Percentiles rank a stretch among this genome's conserved stretches.
phyloP scores from a whole-genome alignment of 331 rosid genomes.

The Quercus lobata region DNA sequence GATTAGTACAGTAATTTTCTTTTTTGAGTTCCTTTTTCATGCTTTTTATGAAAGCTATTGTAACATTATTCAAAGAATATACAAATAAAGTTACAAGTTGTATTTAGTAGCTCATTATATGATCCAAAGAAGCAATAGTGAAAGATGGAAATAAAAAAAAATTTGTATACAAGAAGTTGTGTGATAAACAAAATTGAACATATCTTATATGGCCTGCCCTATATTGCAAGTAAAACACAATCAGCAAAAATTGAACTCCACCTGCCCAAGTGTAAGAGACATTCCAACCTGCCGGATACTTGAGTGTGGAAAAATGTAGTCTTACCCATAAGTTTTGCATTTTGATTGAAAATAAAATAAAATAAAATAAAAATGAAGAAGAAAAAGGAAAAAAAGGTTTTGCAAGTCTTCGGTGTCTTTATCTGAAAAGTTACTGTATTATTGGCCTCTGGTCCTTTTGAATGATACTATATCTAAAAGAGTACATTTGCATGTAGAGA shows the following conservation, averaged over 20 bases:
- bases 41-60: neutral
- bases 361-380: no score
- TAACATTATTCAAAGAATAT: neutral
- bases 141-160: neutral
- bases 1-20: neutral
- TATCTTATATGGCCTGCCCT: neutral
- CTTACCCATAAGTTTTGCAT: neutral
- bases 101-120: neutral
- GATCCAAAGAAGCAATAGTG: neutral
- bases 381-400: neutral
- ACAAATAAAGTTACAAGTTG: neutral
- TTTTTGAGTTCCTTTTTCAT: neutral
- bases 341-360: neutral
- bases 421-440: neutral
- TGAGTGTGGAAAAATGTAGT: neutral
- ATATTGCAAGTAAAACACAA: neutral
- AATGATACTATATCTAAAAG: neutral
- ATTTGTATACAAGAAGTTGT: neutral
- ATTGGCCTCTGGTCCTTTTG: slow-evolving; percentile 14
- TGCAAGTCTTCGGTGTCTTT: neutral
- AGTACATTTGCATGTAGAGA: slow-evolving; percentile 48
- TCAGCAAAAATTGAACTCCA: neutral
- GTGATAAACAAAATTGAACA: neutral
- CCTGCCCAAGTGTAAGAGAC: neutral
- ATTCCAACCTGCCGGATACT: neutral